Percentiles rank a stretch among this genome's conserved stretches.
phyloP scores from a whole-genome alignment of 108 stramenopile species.

The Cyclotella cryptica region DNA sequence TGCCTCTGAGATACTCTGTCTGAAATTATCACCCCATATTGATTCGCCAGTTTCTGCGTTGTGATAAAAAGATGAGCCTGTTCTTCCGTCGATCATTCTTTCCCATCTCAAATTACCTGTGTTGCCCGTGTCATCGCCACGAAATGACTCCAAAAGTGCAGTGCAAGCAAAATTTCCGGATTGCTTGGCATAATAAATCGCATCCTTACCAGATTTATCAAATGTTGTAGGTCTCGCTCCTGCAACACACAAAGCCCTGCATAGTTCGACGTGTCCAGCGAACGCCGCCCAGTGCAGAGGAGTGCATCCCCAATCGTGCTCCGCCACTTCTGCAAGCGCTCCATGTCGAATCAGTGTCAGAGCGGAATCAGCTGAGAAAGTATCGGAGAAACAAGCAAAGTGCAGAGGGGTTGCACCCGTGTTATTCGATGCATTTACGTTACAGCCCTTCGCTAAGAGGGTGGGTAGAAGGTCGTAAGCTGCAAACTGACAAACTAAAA shows the following conservation, averaged over 20 bases:
- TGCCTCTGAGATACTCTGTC: background rate
- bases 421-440: constrained; percentile 55
- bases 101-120: constrained; percentile 36
- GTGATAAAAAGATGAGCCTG: constrained; percentile 51
- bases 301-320: constrained; percentile 53
- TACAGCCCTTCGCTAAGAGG: constrained; percentile 51
- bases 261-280: constrained; percentile 46
- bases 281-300: constrained; percentile 61
- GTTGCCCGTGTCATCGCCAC: constrained; percentile 3
- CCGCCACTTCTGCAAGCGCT: constrained; percentile 28
- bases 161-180: constrained; percentile 43
- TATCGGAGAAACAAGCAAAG: constrained; percentile 52
- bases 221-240: constrained; percentile 51
- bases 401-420: constrained; percentile 51
- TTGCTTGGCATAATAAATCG: constrained; percentile 53
- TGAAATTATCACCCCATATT: constrained; percentile 53
- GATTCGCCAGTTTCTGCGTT: constrained; percentile 51
- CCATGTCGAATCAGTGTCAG: constrained; percentile 49
- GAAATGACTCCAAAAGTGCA: constrained; percentile 28
- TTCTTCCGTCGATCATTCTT: constrained; percentile 45
- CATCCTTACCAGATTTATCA: constrained; percentile 56
- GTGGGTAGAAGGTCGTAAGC: constrained; percentile 47
- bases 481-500: constrained; percentile 53
- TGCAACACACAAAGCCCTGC: constrained; percentile 50
- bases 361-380: constrained; percentile 51